Conservation (phyloP, 2,329 filamentous ascomycete species). For the Exophiala xenobiotica region DNA sequence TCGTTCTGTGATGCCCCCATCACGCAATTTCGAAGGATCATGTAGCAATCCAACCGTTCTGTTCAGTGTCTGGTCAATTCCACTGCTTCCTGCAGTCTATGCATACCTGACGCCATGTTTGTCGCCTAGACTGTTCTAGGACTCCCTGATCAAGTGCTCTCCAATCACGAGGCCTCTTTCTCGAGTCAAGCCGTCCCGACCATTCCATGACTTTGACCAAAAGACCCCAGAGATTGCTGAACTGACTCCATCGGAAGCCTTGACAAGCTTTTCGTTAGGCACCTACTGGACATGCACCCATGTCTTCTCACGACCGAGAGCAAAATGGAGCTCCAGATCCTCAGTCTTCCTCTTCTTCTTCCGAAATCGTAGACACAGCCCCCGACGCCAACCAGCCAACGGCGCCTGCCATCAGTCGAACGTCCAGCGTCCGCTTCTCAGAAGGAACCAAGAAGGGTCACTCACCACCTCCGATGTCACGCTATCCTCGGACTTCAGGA, state of each 20-base stretch:
- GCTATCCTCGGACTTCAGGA: conserved; percentile 10
- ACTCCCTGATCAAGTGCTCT: background rate
- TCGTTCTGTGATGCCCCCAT: background rate
- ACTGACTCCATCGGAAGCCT: background rate
- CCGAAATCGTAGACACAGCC: too few species aligned
- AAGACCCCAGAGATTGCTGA: background rate
- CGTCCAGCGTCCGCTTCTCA: conserved; percentile 27
- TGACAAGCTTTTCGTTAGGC: background rate
- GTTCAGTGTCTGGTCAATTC: background rate
- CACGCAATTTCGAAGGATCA: background rate
- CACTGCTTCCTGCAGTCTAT: background rate
- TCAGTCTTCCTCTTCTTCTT: conserved; percentile 8
- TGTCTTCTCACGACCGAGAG: conserved; percentile 16
- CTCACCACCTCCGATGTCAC: conserved; percentile 24
- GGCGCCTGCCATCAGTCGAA: conserved; percentile 2
- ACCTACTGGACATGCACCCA: conserved; percentile 5
- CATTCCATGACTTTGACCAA: background rate
- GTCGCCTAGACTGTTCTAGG: background rate
- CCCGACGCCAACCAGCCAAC: too few species aligned
- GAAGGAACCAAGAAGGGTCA: conserved; percentile 20
- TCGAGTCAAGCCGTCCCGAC: background rate
- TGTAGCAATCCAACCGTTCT: background rate
- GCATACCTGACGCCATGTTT: background rate
- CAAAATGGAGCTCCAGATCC: conserved; percentile 6
- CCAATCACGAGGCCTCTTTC: background rate